Evolutionary conservation across 148 eudicot species (phyloP).

Genomic region (Rhododendron mucronatum): DNA sequence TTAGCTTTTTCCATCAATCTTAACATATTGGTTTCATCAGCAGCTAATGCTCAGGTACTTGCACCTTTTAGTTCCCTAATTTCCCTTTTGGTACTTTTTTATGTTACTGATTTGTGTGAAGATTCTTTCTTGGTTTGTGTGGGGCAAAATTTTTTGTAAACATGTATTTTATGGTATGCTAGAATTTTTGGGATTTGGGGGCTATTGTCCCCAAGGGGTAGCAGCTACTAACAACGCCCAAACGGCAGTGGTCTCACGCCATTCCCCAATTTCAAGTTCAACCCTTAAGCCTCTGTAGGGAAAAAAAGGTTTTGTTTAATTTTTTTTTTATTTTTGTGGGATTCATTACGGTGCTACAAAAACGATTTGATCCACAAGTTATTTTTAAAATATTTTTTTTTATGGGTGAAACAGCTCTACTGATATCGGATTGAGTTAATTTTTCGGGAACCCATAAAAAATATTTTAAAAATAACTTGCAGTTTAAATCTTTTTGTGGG

Average conservation of each 20-base stretch:
- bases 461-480: no score
- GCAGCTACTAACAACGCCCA: neutral
- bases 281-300: no score
- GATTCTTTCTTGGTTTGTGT: neutral
- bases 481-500: no score
- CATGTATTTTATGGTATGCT: neutral
- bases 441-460: no score
- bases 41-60: slow-evolving; percentile 86
- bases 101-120: neutral
- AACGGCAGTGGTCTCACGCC: neutral
- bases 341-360: no score
- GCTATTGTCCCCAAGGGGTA: neutral
- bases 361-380: neutral
- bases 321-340: no score
- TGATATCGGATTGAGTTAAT: no score
- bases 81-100: neutral
- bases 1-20: slow-evolving; percentile 68
- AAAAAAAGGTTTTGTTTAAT: no score
- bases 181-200: no score
- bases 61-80: neutral
- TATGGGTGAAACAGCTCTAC: neutral
- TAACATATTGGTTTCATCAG: slow-evolving; percentile 74
- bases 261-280: no score
- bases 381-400: neutral
- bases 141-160: neutral